Evolutionary conservation across 169 alveolate species (phyloP), one percentile per base, ranked within the genome.

Genomic region (Cryptosporidium xiaoi): DNA sequence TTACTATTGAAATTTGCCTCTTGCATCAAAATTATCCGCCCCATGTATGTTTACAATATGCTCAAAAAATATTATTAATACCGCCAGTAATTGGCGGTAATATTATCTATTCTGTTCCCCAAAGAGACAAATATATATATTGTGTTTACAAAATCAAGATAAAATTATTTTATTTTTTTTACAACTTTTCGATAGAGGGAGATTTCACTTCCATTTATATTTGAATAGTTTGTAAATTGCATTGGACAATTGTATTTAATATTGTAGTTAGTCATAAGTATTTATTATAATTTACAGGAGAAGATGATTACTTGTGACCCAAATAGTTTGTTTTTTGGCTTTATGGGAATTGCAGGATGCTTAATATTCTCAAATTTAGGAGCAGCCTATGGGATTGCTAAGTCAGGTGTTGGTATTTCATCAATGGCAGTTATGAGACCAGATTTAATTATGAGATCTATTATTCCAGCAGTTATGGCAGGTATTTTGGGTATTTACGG

Each of bases 371-470:
- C 95, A 92, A 97, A 98, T 90, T 95, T 98, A 90, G 99, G 99
- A 53, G 99, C 99, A 18, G 99, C 99, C 71, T 98, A 97, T 93
- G 93, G 97, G 36, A 97, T 99, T 40, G 99, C 99, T 24, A 97
- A 97, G 93, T 93, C 98, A 64, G 99, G 99, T 51, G 99, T 98
- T 29, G 99, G 99, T 44, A 98, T 98, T 82, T 93, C 99, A 62
- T 95, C 99, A 90, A 98, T 98, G 98, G 99, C 99, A 62, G 99
- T 98, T 51, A 95, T 98, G 97, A 97, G 99, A 71, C 99, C 99
- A 15, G 99, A 98, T 77, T 92, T 98, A 90, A 97, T 98, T 83
- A 97, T 98, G 99, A 97, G 97, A 90, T 97, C 99, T 58, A 97
- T 98, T 90, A 96, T 98, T 53, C 99, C 99, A 44, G 99, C 98